These are phyloP conservation scores for Podaxis rugospora DNA, from an alignment of 768 basidiomycete species.

Conservation along the genomic window DNA sequence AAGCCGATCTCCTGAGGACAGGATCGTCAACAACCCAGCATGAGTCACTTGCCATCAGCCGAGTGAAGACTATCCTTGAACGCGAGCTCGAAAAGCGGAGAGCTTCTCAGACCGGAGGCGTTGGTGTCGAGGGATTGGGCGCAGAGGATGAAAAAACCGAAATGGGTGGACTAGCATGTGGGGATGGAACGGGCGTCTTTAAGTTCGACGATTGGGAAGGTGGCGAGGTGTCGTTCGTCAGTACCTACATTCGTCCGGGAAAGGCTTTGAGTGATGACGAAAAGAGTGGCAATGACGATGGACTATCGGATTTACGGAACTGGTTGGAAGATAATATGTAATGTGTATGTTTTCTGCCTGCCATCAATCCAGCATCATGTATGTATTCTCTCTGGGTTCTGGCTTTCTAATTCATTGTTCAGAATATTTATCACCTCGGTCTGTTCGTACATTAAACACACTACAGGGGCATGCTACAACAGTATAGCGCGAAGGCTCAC, in stretches of 20 bases:
- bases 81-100: slow-evolving; percentile 81
- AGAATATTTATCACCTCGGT: too few relatives aligned
- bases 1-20: slow-evolving; percentile 64
- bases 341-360: neutral
- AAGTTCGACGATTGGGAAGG: slow-evolving; percentile 83
- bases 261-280: slow-evolving; percentile 25
- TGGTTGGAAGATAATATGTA: slow-evolving; percentile 46
- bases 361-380: neutral
- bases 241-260: slow-evolving; percentile 42
- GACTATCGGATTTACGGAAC: slow-evolving; percentile 38
- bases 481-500: too few relatives aligned
- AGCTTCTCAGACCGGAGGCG: slow-evolving; percentile 54
- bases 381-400: neutral
- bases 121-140: slow-evolving; percentile 72
- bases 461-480: too few relatives aligned
- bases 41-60: slow-evolving; percentile 50
- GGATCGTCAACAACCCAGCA: slow-evolving; percentile 25
- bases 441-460: too few relatives aligned
- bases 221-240: slow-evolving; percentile 67
- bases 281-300: slow-evolving; percentile 31
- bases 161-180: slow-evolving; percentile 73
- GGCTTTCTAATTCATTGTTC: neutral
- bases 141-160: slow-evolving; percentile 62
- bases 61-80: slow-evolving; percentile 75
- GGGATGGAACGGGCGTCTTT: slow-evolving; percentile 49